Conservation (phyloP, 2,329 filamentous ascomycete genomes). For the Didymella arachidicola region DNA sequence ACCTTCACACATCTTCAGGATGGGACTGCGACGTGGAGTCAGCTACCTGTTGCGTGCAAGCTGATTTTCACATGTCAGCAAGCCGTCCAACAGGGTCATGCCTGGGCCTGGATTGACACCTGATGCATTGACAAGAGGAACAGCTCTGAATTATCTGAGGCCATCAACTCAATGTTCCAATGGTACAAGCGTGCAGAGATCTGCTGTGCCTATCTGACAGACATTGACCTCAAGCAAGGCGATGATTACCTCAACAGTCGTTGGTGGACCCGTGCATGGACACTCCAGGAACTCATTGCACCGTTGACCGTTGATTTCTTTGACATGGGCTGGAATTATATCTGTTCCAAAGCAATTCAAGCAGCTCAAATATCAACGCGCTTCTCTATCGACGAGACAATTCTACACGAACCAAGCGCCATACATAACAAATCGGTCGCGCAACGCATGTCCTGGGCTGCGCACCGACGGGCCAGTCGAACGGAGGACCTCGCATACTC, state of each 20-base stretch:
- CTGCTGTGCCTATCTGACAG: slow-evolving; percentile 15
- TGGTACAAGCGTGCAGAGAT: slow-evolving; percentile 15
- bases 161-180: slow-evolving; percentile 10
- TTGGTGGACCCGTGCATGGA: slow-evolving; percentile 23
- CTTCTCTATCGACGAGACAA: neutral
- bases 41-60: neutral
- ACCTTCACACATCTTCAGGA: neutral
- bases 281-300: slow-evolving; percentile 23
- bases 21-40: neutral
- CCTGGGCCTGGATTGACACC: neutral
- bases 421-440: slow-evolving; percentile 8
- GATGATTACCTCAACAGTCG: slow-evolving; percentile 2
- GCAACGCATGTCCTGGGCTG: slow-evolving; percentile 26
- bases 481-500: neutral
- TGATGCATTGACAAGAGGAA: neutral
- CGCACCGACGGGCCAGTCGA: slow-evolving; percentile 5
- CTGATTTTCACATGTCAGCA: neutral
- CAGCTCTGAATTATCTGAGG: neutral
- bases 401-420: neutral
- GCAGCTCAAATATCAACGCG: neutral
- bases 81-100: neutral
- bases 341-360: slow-evolving; percentile 6
- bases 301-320: slow-evolving; percentile 1
- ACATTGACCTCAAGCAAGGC: neutral
- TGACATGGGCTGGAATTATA: neutral